Conservation (phyloP, 2,329 filamentous ascomycete species). For the Aureobasidium sp. region DNA sequence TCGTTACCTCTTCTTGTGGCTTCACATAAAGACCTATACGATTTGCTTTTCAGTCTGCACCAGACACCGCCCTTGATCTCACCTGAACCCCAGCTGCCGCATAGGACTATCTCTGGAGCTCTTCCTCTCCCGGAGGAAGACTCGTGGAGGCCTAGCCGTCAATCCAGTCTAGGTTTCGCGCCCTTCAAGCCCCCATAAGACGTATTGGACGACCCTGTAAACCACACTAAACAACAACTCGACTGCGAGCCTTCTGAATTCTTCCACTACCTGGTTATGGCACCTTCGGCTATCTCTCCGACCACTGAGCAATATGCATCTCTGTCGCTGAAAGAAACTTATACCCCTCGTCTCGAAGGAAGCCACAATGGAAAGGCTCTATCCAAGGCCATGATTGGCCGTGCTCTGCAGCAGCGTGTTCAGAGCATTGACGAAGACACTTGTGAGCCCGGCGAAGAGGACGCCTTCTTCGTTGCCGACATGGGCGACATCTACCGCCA, state of each 20-base stretch:
- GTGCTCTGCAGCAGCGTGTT: slow-evolving; percentile 80
- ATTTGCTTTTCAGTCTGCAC: slow-evolving; percentile 38
- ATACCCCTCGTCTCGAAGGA: slow-evolving; percentile 19
- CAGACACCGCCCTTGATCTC: slow-evolving; percentile 46
- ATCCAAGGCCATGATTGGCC: slow-evolving; percentile 75
- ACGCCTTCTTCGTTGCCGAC: slow-evolving; percentile 97
- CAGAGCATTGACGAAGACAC: slow-evolving; percentile 76
- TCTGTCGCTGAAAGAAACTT: slow-evolving; percentile 31
- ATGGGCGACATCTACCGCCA: slow-evolving; percentile 98
- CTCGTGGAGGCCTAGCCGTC: slow-evolving; percentile 92
- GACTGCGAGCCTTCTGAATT: slow-evolving; percentile 16
- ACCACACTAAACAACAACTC: slow-evolving; percentile 15
- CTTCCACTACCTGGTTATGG: slow-evolving; percentile 54
- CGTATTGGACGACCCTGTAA: slow-evolving; percentile 27
- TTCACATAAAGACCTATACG: slow-evolving; percentile 32
- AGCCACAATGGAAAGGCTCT: slow-evolving; percentile 43
- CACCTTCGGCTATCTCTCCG: slow-evolving; percentile 59
- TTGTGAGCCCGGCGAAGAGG: slow-evolving; percentile 89
- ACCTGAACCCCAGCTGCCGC: slow-evolving; percentile 85
- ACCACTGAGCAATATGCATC: slow-evolving; percentile 32
- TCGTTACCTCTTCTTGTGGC: slow-evolving; percentile 28
- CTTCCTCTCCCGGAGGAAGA: slow-evolving; percentile 99
- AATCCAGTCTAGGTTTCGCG: slow-evolving; percentile 82
- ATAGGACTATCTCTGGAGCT: slow-evolving; percentile 97
- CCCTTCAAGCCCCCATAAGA: slow-evolving; percentile 95